Evolutionary conservation across 257 asterid genomes (phyloP).

Genomic region (Salvia hispanica): DNA sequence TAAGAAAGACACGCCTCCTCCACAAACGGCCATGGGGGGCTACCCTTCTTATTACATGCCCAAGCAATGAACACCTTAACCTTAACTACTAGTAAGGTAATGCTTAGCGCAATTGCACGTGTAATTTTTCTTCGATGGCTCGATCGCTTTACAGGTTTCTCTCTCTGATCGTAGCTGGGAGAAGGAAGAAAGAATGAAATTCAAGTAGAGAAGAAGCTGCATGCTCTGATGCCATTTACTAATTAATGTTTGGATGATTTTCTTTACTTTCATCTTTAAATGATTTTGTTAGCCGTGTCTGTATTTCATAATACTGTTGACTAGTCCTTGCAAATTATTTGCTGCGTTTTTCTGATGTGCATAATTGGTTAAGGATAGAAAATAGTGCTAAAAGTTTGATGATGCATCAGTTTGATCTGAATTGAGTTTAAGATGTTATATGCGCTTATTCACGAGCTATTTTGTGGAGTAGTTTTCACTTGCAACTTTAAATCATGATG

Average conservation of each 20-base stretch:
- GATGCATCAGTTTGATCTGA: too few species aligned
- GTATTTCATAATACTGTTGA: not conserved
- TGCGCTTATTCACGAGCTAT: too few species aligned
- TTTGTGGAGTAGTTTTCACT: not conserved
- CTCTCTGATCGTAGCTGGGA: not conserved
- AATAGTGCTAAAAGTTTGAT: not conserved
- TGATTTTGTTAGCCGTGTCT: not conserved
- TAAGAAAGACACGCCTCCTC: constrained; percentile 46
- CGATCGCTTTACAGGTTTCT: not conserved
- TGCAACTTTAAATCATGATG: not conserved
- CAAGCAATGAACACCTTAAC: constrained; percentile 44
- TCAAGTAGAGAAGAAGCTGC: constrained; percentile 2
- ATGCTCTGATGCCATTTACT: constrained; percentile 9
- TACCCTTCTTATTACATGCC: constrained; percentile 75
- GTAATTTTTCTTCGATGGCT: not conserved
- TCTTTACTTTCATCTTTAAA: not conserved
- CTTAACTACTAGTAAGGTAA: constrained; percentile 1
- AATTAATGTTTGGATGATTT: not conserved
- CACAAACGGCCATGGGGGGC: constrained; percentile 51
- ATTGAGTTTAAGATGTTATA: too few species aligned
- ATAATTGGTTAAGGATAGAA: not conserved
- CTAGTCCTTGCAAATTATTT: not conserved
- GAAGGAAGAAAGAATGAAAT: not conserved
- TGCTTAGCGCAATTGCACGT: not conserved
- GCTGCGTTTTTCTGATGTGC: not conserved